A percentile compares a stretch with the other conserved stretches of the same genome.
Conservation (phyloP, 129 eudicot genomes). For the Centaurea solstitialis region DNA sequence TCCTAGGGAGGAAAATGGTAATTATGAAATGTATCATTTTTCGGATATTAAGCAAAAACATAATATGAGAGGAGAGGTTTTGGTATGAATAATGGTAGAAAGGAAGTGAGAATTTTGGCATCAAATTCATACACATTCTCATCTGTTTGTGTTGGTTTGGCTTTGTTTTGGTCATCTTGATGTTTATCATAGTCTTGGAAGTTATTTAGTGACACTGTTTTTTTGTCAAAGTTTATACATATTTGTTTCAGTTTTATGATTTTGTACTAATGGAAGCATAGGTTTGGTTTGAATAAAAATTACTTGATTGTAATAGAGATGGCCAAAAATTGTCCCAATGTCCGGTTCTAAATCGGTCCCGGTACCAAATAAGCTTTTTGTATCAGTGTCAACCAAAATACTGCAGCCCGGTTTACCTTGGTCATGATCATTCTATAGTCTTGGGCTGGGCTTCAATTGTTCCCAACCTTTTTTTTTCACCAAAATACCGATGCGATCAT, state of each 20-base stretch:
- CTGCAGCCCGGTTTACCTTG: no score
- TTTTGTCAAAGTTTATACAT: not conserved
- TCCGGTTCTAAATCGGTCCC: no score
- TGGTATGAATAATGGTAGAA: slow-evolving; percentile 24
- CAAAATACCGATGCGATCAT: no score
- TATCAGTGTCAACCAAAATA: no score
- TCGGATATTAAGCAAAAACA: slow-evolving; percentile 4
- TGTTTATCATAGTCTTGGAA: slow-evolving; percentile 7
- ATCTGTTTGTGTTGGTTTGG: slow-evolving; percentile 15
- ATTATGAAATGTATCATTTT: slow-evolving; percentile 24
- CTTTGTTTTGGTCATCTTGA: not conserved
- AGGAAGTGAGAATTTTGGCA: slow-evolving; percentile 25
- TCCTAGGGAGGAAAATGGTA: slow-evolving; percentile 3
- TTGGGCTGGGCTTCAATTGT: no score
- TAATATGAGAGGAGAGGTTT: not conserved
- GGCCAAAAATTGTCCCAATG: no score
- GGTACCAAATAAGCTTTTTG: no score
- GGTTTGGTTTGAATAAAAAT: not conserved
- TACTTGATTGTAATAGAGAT: no score
- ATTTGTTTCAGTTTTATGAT: not conserved
- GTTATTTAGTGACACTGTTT: not conserved
- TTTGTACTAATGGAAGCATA: not conserved
- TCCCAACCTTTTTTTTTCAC: no score
- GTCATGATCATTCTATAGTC: no score
- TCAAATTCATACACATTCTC: not conserved